Evolutionary conservation across 192 early-diverging fungal species (phyloP).

Genomic region (Mortierella claussenii): DNA sequence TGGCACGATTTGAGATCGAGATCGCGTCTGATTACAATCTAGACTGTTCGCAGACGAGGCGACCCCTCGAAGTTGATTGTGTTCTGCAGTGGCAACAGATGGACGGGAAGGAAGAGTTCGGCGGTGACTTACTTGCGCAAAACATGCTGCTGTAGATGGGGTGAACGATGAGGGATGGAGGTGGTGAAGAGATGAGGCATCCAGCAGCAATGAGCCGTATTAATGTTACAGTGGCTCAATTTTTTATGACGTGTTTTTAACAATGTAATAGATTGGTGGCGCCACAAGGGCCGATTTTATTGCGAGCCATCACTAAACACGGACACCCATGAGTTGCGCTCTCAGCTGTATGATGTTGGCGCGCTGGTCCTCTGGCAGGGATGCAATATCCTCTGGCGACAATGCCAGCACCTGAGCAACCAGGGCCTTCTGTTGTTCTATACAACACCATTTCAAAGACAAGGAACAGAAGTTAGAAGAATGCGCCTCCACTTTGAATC

Average conservation of each 20-base stretch:
- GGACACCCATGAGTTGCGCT: conserved; percentile 42
- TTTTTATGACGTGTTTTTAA: conserved; percentile 2
- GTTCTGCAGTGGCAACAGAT: too few relatives aligned
- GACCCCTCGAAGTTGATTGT: too few relatives aligned
- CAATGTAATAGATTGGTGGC: too few relatives aligned
- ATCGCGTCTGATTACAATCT: too few relatives aligned
- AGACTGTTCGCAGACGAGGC: too few relatives aligned
- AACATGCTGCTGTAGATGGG: conserved; percentile 45
- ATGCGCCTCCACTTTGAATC: not conserved
- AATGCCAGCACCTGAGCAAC: conserved; percentile 84
- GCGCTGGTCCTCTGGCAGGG: conserved; percentile 81
- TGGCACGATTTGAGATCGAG: too few relatives aligned
- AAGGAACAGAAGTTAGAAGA: not conserved
- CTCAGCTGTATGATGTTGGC: conserved; percentile 72
- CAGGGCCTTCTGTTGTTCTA: conserved; percentile 75
- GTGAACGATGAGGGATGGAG: not conserved
- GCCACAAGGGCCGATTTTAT: too few relatives aligned
- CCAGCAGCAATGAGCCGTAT: not conserved
- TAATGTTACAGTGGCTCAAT: not conserved
- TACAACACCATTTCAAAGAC: conserved; percentile 4
- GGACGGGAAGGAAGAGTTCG: too few relatives aligned
- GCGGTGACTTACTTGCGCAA: conserved; percentile 54
- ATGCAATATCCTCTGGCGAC: conserved; percentile 82
- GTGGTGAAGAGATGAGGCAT: not conserved
- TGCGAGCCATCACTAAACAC: not conserved